These are phyloP conservation scores for Pyrenula massariospora DNA, from an alignment of 495 filamentous ascomycete species.

Conservation along the genomic window DNA sequence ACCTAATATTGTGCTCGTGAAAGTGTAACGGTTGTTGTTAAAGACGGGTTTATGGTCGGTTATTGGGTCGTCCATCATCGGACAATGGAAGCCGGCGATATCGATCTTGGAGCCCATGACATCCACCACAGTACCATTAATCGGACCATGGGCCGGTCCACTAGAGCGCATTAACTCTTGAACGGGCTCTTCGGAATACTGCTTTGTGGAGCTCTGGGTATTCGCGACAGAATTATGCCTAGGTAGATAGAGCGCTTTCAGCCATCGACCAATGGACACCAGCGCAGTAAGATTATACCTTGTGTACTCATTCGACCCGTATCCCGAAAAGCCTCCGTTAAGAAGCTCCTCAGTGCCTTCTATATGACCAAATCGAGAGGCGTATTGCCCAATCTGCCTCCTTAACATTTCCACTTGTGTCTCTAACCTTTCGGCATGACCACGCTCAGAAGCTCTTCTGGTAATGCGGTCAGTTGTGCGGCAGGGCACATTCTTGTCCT, in stretches of 20 bases:
- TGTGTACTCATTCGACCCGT: neutral
- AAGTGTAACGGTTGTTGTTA: slow-evolving; percentile 59
- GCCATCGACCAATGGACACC: too few relatives aligned
- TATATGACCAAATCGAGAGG: neutral
- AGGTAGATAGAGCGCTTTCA: neutral
- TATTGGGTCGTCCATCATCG: slow-evolving; percentile 49
- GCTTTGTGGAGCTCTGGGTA: neutral
- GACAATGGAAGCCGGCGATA: slow-evolving; percentile 55
- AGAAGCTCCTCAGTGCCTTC: neutral
- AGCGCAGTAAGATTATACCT: neutral
- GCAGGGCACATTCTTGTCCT: slow-evolving; percentile 58
- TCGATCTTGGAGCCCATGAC: slow-evolving; percentile 70
- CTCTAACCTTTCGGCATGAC: slow-evolving; percentile 16
- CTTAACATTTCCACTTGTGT: neutral
- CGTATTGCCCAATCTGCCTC: neutral
- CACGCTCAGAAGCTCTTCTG: slow-evolving; percentile 66
- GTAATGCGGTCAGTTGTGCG: slow-evolving; percentile 78
- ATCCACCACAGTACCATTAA: slow-evolving; percentile 60
- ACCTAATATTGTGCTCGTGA: slow-evolving; percentile 48
- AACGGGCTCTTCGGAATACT: neutral
- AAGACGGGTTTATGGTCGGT: slow-evolving; percentile 28
- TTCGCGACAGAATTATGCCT: neutral
- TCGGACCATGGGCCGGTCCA: slow-evolving; percentile 16
- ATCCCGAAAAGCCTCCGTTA: neutral
- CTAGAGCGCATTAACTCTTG: neutral